phyloP scores from a whole-genome alignment of 371 early-diverging fungal genomes.

The Mucor plumbeus region DNA sequence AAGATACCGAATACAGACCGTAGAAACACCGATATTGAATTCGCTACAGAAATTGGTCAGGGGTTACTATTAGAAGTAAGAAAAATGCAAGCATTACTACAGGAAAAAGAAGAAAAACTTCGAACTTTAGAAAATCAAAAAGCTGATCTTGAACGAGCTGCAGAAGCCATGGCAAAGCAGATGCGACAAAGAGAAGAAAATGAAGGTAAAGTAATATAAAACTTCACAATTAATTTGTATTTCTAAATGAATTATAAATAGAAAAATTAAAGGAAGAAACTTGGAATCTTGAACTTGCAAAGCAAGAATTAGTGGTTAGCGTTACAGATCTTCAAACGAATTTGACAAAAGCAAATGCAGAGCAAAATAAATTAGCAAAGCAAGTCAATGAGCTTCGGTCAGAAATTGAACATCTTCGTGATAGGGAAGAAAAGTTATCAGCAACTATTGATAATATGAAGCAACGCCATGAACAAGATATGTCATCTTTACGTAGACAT shows the following conservation, averaged over 20 bases:
- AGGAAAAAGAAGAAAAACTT: constrained; percentile 70
- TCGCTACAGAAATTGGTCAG: constrained; percentile 65
- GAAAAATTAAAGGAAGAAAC: constrained; percentile 63
- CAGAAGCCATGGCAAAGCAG: constrained; percentile 69
- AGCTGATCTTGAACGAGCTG: constrained; percentile 65
- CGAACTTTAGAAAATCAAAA: constrained; percentile 68
- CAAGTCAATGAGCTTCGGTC: constrained; percentile 58
- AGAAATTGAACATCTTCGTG: constrained; percentile 69
- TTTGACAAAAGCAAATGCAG: constrained; percentile 57
- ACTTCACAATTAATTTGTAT: background rate
- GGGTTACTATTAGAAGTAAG: constrained; percentile 56
- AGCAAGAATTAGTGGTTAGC: constrained; percentile 60
- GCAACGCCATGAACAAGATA: constrained; percentile 70
- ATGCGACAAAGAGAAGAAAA: constrained; percentile 64
- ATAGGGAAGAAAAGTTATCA: constrained; percentile 65
- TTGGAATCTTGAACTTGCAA: constrained; percentile 66
- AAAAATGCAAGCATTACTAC: constrained; percentile 56
- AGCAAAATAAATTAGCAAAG: constrained; percentile 63
- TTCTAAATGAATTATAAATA: constrained; percentile 9
- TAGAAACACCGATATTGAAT: constrained; percentile 59
- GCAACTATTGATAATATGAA: constrained; percentile 60
- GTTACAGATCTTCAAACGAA: constrained; percentile 63
- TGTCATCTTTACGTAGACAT: constrained; percentile 64
- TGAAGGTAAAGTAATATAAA: constrained; percentile 51
- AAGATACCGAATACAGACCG: constrained; percentile 56